These are phyloP conservation scores for Microdochium paspali DNA, from an alignment of 2,329 filamentous ascomycete genomes.

Conservation along the genomic window DNA sequence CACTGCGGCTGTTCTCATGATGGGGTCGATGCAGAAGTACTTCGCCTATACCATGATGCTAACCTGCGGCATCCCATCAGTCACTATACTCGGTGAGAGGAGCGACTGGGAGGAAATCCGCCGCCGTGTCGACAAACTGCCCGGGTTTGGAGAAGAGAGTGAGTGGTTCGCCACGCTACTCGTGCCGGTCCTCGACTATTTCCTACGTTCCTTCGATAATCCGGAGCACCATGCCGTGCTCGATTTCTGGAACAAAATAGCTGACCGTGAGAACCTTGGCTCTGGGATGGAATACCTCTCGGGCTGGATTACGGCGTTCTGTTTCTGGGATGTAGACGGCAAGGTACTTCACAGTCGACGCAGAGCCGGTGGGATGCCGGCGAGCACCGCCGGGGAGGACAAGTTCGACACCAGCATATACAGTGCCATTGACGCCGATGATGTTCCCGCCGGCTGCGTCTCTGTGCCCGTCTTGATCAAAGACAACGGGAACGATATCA, in stretches of 20 bases:
- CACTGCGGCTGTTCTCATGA: constrained; percentile 36
- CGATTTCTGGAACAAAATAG: constrained; percentile 26
- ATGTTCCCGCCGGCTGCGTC: constrained; percentile 18
- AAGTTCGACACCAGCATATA: background rate
- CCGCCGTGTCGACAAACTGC: constrained; percentile 24
- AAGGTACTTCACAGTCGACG: constrained; percentile 9
- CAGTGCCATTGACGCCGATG: constrained; percentile 9
- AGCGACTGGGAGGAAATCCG: constrained; percentile 31
- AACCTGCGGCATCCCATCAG: constrained; percentile 38
- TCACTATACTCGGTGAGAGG: constrained; percentile 38
- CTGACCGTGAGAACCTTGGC: constrained; percentile 16
- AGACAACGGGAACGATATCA: constrained; percentile 12
- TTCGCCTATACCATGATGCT: constrained; percentile 24
- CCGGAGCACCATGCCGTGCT: constrained; percentile 13
- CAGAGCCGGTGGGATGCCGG: no score
- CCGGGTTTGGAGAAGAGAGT: constrained; percentile 24
- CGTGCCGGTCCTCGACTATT: constrained; percentile 23
- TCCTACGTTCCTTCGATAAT: constrained; percentile 26
- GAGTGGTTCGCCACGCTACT: constrained; percentile 22
- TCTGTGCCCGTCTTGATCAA: constrained; percentile 17
- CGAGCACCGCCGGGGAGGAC: no score
- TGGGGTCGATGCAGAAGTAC: constrained; percentile 40
- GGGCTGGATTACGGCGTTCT: constrained; percentile 23
- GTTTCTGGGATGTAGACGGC: constrained; percentile 19
- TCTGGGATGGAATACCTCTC: constrained; percentile 17